These are phyloP conservation scores for Ophiostoma sp. DNA, from an alignment of 2,329 filamentous ascomycete genomes.

Conservation along the genomic window DNA sequence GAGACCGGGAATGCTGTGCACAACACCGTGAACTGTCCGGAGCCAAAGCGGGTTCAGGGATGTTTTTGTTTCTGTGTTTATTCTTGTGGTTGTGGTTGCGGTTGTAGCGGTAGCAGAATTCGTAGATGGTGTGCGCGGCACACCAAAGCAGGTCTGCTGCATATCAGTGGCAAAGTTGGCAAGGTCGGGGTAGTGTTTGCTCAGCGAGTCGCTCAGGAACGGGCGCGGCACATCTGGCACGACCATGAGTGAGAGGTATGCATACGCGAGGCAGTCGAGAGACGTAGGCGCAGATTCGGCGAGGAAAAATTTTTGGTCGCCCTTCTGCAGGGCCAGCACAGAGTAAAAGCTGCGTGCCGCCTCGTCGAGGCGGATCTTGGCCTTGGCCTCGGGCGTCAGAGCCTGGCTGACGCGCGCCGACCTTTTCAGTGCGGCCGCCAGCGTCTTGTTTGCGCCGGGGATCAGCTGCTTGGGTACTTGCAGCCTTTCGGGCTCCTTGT, in stretches of 20 bases:
- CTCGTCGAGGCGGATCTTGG: conserved; percentile 69
- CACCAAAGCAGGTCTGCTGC: conserved; percentile 18
- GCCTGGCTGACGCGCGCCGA: conserved; percentile 44
- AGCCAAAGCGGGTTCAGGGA: conserved; percentile 22
- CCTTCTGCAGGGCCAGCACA: conserved; percentile 59
- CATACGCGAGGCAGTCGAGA: conserved; percentile 75
- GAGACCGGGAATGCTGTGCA: conserved; percentile 33
- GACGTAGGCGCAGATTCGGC: conserved; percentile 47
- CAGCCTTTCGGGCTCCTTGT: background rate
- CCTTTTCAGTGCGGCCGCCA: background rate
- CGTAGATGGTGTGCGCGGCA: background rate
- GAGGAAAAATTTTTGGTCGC: conserved; percentile 22
- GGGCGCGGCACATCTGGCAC: conserved; percentile 34
- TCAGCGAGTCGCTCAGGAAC: conserved; percentile 32
- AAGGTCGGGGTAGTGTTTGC: conserved; percentile 22
- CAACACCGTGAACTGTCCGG: conserved; percentile 32
- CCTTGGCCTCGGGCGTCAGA: conserved; percentile 64
- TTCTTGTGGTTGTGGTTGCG: background rate
- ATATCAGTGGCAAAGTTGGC: conserved; percentile 25
- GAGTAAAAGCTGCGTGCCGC: conserved; percentile 66
- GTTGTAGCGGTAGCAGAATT: background rate
- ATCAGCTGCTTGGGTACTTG: background rate
- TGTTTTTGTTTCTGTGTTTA: background rate
- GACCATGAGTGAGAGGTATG: conserved; percentile 71
- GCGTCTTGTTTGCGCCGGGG: background rate